These are phyloP conservation scores for Penicillium bovifimosum DNA, from an alignment of 495 filamentous ascomycete species.

Conservation along the genomic window DNA sequence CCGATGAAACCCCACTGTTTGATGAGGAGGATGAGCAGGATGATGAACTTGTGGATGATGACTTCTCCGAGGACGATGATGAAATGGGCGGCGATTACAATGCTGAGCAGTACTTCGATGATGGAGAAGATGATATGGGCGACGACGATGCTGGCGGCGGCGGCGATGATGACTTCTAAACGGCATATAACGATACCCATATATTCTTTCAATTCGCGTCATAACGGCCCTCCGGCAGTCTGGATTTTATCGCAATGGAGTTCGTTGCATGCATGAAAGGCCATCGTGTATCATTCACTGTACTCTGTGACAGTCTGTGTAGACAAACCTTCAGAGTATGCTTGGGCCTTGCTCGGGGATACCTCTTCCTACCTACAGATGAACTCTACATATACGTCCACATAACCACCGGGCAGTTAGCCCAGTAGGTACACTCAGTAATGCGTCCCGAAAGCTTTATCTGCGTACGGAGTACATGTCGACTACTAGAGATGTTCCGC, in stretches of 20 bases:
- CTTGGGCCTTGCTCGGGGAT: no score
- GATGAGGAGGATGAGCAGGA: slow-evolving; percentile 44
- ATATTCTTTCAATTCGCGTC: slow-evolving; percentile 12
- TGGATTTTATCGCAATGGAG: not conserved
- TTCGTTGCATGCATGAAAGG: not conserved
- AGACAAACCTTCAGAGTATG: no score
- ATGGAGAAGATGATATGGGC: slow-evolving; percentile 53
- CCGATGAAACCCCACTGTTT: slow-evolving; percentile 33
- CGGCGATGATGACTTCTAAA: slow-evolving; percentile 46
- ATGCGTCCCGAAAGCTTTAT: no score
- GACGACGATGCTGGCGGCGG: slow-evolving; percentile 47
- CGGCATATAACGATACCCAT: slow-evolving; percentile 35
- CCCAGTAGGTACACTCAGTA: no score
- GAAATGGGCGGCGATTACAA: slow-evolving; percentile 58
- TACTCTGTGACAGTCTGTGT: no score
- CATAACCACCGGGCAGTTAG: no score
- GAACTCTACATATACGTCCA: no score
- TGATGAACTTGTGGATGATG: slow-evolving; percentile 52
- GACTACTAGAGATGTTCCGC: no score
- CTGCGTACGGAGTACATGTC: no score
- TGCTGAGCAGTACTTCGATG: slow-evolving; percentile 62
- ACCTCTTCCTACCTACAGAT: no score
- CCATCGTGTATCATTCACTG: not conserved
- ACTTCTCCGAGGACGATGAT: slow-evolving; percentile 52
- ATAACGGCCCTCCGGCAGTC: slow-evolving; percentile 11